Evolutionary conservation across 352 stramenopile species (phyloP).

Genomic region (Phytopythium mirpurense): DNA sequence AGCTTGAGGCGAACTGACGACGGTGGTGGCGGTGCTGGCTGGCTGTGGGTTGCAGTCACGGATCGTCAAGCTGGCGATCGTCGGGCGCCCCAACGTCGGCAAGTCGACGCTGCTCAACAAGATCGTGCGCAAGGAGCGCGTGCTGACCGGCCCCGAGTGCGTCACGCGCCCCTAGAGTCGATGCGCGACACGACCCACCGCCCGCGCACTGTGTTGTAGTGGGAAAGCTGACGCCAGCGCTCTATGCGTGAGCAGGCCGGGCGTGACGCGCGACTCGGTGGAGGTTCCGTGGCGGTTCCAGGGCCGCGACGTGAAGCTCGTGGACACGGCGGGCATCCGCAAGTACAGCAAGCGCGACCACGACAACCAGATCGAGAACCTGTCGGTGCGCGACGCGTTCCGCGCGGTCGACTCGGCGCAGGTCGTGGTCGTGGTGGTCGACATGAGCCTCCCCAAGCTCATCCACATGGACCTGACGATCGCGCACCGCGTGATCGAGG

Average conservation of each 20-base stretch:
- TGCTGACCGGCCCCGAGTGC: constrained; percentile 79
- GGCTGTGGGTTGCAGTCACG: constrained; percentile 26
- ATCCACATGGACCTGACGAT: constrained; percentile 87
- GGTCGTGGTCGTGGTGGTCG: constrained; percentile 76
- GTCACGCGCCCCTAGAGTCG: constrained; percentile 13
- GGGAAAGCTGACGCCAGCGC: not conserved
- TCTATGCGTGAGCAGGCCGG: constrained; percentile 33
- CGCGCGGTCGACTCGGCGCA: constrained; percentile 75
- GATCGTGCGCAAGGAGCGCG: constrained; percentile 73
- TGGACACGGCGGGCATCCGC: constrained; percentile 79
- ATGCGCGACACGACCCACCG: too few relatives aligned
- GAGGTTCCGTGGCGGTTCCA: constrained; percentile 79
- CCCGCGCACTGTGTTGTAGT: too few relatives aligned
- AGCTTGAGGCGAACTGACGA: too few relatives aligned
- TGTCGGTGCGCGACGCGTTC: constrained; percentile 79
- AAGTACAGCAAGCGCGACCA: constrained; percentile 83
- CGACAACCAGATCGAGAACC: constrained; percentile 79
- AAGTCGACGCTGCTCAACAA: constrained; percentile 82
- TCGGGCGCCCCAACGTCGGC: constrained; percentile 74
- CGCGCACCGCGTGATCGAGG: constrained; percentile 72
- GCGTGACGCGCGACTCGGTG: constrained; percentile 77
- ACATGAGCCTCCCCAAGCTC: constrained; percentile 78
- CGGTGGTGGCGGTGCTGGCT: too few relatives aligned
- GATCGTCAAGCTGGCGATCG: constrained; percentile 73
- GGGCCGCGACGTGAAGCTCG: constrained; percentile 65